Evolutionary conservation across 179 eudicot species (phyloP), one percentile per base, ranked within the genome.

Genomic region (Beta corolliflora): DNA sequence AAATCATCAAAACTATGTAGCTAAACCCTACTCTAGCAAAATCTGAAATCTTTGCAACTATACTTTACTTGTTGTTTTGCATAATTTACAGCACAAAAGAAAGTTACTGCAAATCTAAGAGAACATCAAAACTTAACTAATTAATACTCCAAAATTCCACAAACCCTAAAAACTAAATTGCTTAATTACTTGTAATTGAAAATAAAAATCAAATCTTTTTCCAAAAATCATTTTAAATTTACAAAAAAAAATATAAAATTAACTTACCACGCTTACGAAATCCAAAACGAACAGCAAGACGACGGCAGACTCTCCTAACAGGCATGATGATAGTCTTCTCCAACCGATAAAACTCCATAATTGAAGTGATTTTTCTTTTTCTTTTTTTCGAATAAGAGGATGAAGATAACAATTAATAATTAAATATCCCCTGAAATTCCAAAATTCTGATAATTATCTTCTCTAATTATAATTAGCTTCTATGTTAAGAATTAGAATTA

Each of bases 301-400:
- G 67, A n/a, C 76, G 83, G 55, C 79, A 82, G 13, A 85, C 36
- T 71, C 83, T 56, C 53, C 59, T 56, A 36, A 82, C 81, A 66
- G 88, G 88, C 61, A 80, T 71, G 18, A 79, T 41, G 53, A 85
- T 65, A 10, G 36, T 72, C 68, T 85, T 82, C 79, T 80, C 79
- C 88, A 73, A 82, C 83, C 85, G 82, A 23, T 78, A 82, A 63
- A 45, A 81, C 74, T 85, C 87, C 87, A 85, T 85, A 9, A 36
- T 36, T 36, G 3, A 36, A 36, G 3, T 36, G 41, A 36, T 36
- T 36, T 36, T 36, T 2, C 3, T 36, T 36, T 36, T 3, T 2
- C 3, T 36, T 36, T 36, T 36, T 36, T 1, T 1, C 0, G 1
- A 36, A 52, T 4, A 55, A 9, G 7, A 73, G 9, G 48, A 73